A percentile compares a stretch with the other conserved stretches of the same genome.
phyloP scores from a whole-genome alignment of 2,329 filamentous ascomycete species.

The Trichophaea hybrida region DNA sequence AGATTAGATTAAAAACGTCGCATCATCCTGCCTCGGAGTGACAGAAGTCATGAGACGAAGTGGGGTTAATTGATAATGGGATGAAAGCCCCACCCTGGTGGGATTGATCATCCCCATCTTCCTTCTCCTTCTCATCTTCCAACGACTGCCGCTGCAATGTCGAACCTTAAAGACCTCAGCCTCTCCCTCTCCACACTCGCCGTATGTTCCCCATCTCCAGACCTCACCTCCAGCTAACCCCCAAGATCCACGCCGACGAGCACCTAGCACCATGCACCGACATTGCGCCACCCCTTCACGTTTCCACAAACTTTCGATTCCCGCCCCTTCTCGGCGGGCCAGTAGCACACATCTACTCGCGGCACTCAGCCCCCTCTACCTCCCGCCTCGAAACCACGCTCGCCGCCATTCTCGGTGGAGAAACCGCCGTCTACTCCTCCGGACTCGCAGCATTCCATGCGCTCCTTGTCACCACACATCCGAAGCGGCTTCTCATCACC shows the following conservation, averaged over 20 bases:
- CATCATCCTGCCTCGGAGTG: too few species aligned
- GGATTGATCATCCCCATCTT: too few species aligned
- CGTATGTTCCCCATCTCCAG: not conserved
- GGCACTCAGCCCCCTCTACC: conserved; percentile 61
- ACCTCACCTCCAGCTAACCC: conserved; percentile 21
- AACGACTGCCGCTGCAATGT: not conserved
- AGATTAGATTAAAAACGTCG: too few species aligned
- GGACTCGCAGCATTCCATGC: conserved; percentile 83
- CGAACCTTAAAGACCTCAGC: not conserved
- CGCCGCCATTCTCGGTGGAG: conserved; percentile 54
- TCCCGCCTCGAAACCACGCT: conserved; percentile 77
- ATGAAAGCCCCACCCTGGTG: too few species aligned
- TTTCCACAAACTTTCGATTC: conserved; percentile 86
- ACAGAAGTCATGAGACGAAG: too few species aligned
- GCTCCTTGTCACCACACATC: conserved; percentile 68
- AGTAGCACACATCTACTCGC: conserved; percentile 60
- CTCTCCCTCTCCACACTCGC: not conserved
- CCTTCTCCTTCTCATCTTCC: not conserved
- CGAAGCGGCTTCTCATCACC: conserved; percentile 65
- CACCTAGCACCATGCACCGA: conserved; percentile 54
- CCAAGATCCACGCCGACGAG: conserved; percentile 72
- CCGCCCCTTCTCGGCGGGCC: conserved; percentile 49
- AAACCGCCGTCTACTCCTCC: conserved; percentile 62
- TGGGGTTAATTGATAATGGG: too few species aligned
- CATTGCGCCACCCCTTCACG: conserved; percentile 77